A percentile compares a stretch with the other conserved stretches of the same genome.
Conservation (phyloP, 2,329 filamentous ascomycete species). For the Neospermospora avenae region DNA sequence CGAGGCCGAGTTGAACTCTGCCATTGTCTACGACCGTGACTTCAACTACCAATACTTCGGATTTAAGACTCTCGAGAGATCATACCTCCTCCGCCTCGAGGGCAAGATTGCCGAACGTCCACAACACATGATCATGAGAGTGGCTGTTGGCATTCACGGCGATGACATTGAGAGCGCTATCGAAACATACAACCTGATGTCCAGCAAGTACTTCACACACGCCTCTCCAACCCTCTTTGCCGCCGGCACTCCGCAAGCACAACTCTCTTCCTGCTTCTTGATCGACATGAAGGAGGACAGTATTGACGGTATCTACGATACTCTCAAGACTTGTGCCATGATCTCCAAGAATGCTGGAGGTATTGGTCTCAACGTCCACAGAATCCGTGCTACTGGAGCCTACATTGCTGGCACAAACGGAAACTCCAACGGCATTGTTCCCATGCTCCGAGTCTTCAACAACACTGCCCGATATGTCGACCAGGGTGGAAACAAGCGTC, state of each 20-base stretch:
- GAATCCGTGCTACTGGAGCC: slow-evolving; percentile 93
- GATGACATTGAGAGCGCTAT: slow-evolving; percentile 91
- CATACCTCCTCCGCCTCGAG: slow-evolving; percentile 92
- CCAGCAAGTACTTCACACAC: slow-evolving; percentile 96
- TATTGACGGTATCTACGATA: slow-evolving; percentile 99
- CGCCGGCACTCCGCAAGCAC: slow-evolving; percentile 88
- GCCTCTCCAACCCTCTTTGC: slow-evolving; percentile 98
- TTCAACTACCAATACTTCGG: slow-evolving; percentile 99
- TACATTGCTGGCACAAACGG: slow-evolving; percentile 99
- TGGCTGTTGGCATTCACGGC: slow-evolving; percentile 93
- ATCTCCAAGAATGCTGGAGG: slow-evolving; percentile 99
- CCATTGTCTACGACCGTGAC: slow-evolving; percentile 97
- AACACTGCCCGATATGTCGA: slow-evolving; percentile 99
- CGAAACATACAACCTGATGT: slow-evolving; percentile 99
- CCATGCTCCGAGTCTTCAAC: slow-evolving; percentile 98
- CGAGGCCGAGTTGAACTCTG: slow-evolving; percentile 95
- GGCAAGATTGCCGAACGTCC: slow-evolving; percentile 96
- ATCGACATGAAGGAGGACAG: slow-evolving; percentile 99
- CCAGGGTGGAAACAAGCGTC: slow-evolving; percentile 98
- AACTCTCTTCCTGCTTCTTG: slow-evolving; percentile 97
- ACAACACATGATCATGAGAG: slow-evolving; percentile 99
- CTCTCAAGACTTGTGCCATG: slow-evolving; percentile 98
- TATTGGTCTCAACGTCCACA: slow-evolving; percentile 94
- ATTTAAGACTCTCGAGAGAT: slow-evolving; percentile 98
- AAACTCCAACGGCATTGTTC: slow-evolving; percentile 94